phyloP scores from a whole-genome alignment of 345 rosid species.

The Reutealis trisperma region DNA sequence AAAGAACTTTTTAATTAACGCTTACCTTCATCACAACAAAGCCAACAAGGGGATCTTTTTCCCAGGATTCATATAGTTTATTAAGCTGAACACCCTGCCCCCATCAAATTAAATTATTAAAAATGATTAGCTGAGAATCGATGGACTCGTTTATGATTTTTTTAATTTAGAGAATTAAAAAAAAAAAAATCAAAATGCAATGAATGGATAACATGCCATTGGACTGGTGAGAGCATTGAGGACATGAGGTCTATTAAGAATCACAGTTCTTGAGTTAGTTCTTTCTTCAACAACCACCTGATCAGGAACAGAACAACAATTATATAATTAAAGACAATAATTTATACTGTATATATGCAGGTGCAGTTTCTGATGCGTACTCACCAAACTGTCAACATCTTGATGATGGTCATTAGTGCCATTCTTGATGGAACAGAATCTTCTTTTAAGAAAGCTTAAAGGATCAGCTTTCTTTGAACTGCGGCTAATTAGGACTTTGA shows the following conservation, averaged over 20 bases:
- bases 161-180: too few relatives aligned
- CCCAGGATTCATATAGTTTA: slow-evolving; percentile 27
- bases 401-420: background rate
- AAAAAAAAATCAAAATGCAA: too few relatives aligned
- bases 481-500: slow-evolving; percentile 2
- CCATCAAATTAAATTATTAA: too few relatives aligned
- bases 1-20: too few relatives aligned
- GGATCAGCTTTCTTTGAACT: background rate
- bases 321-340: too few relatives aligned
- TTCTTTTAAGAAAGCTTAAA: slow-evolving; percentile 10
- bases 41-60: slow-evolving; percentile 19
- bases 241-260: slow-evolving; percentile 25
- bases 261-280: slow-evolving; percentile 24
- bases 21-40: slow-evolving; percentile 23
- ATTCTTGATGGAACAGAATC: slow-evolving; percentile 11
- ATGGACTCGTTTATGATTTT: too few relatives aligned
- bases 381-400: slow-evolving; percentile 16
- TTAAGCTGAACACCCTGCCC: slow-evolving; percentile 21
- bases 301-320: background rate
- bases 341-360: too few relatives aligned
- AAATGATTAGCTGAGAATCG: too few relatives aligned
- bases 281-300: slow-evolving; percentile 25
- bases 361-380: too few relatives aligned
- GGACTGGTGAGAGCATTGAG: slow-evolving; percentile 27
- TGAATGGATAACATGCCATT: background rate